Base-by-base conservation (phyloP, 1,284 basidiomycete species). In the Thecaphora thlaspeos region DNA sequence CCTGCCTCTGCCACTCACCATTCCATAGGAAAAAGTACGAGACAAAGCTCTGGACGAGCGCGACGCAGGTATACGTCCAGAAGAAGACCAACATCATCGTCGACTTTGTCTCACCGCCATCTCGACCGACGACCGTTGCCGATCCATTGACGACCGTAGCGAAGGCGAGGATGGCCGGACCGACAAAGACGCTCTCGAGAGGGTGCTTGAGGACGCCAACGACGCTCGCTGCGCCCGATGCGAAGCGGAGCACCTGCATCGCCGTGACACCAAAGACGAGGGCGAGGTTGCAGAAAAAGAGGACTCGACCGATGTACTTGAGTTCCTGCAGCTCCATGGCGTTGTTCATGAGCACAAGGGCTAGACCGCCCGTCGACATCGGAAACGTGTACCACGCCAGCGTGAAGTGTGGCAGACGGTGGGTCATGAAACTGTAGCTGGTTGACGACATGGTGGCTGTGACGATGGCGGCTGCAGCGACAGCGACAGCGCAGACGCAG, bases 101-200 rank as follows among this genome's bases (percentile, higher is more conserved):
- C 41, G 22, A 39, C 38, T 40, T 41, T 1, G 11, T 23, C 1
- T 2, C 8, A 1, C n/a, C 43, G 0, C 30, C 4, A 3, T 38
- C 10, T 5, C 10, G 14, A 0, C 32, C 48, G 2, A 40, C 36
- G 15, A 58, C 4, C 12, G 11, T 22, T 5, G 45, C 24, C 4
- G 46, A 17, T 1, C 54, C 46, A 23, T 51, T 55, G 43, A 61
- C 51, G 15, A 55, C 18, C 15, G 62, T 66, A 0, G 62, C 62
- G 19, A 28, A 45, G 10, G 59, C 57, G 3, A 66, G 46, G 1
- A 56, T 32, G 2, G 43, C 26, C 0, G 62, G 62, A 14, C 54
- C 59, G 19, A 66, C n/a, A 46, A 66, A 66, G 36, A 56, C 43
- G 41, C 51, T 48, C 24, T 66, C 62, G 49, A 55, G 50, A 12